A percentile compares a stretch with the other conserved stretches of the same genome.
phyloP scores from a whole-genome alignment of 805 yeast genomes.

The Dipodascus albidus region DNA sequence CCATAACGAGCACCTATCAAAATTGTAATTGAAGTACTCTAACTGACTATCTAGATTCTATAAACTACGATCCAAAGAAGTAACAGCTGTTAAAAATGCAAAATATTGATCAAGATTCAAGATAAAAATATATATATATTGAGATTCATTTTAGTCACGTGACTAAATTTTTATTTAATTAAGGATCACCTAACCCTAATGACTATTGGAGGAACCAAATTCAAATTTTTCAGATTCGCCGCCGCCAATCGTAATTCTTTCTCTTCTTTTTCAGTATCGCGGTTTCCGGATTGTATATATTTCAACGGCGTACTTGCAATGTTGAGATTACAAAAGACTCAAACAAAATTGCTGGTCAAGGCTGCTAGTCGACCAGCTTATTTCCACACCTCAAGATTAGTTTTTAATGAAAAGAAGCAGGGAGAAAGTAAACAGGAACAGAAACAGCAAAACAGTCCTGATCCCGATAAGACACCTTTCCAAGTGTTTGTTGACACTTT shows the following conservation, averaged over 20 bases:
- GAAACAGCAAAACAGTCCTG: conserved; percentile 1
- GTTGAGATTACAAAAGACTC: neutral
- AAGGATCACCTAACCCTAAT: neutral
- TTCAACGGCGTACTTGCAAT: neutral
- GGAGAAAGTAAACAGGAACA: neutral
- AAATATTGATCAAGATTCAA: too few species aligned
- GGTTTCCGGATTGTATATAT: neutral
- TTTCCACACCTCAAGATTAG: conserved; percentile 2
- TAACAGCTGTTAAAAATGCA: too few species aligned
- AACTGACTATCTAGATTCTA: neutral
- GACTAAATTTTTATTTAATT: too few species aligned
- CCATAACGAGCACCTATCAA: neutral
- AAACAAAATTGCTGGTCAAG: neutral
- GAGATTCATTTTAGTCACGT: too few species aligned
- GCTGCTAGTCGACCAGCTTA: conserved; percentile 2
- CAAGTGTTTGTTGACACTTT: conserved; percentile 92
- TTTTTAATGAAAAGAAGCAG: conserved; percentile 2
- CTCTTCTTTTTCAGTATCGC: neutral
- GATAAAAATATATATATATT: too few species aligned
- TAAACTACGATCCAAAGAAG: too few species aligned
- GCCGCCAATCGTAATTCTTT: neutral
- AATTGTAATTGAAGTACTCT: neutral
- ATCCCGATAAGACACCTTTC: conserved; percentile 41
- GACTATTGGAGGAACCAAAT: neutral
- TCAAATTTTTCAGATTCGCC: conserved; percentile 1